Evolutionary conservation across 164 flowering plant species (phyloP).

Genomic region (Cinnamomum chago): DNA sequence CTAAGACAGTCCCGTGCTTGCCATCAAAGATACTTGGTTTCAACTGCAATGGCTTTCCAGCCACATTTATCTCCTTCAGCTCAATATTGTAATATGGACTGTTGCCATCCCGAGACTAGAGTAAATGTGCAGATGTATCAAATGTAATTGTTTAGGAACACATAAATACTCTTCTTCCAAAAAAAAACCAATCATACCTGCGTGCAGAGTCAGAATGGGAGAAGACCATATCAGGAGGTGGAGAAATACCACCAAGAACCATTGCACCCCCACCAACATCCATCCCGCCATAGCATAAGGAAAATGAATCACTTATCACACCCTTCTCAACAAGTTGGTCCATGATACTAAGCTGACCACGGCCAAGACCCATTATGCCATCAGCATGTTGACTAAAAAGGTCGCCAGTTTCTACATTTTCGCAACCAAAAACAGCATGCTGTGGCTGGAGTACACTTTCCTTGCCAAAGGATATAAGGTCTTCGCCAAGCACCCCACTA

Average conservation of each 20-base stretch:
- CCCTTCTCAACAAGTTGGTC: conserved; percentile 93
- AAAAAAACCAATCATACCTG: conserved; percentile 58
- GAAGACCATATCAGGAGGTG: conserved; percentile 81
- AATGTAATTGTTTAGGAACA: conserved; percentile 37
- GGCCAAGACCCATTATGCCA: conserved; percentile 97
- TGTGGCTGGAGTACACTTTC: conserved; percentile 79
- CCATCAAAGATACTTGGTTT: conserved; percentile 75
- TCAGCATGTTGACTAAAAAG: conserved; percentile 95
- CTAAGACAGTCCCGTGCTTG: conserved; percentile 89
- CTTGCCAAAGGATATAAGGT: conserved; percentile 79
- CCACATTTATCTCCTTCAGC: conserved; percentile 90
- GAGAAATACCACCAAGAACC: conserved; percentile 85
- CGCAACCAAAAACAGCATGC: conserved; percentile 95
- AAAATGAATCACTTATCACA: conserved; percentile 89
- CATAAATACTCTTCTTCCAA: not conserved
- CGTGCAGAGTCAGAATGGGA: conserved; percentile 70
- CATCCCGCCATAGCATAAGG: conserved; percentile 98
- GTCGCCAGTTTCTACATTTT: conserved; percentile 92
- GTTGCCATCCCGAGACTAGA: conserved; percentile 98
- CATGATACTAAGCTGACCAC: conserved; percentile 86
- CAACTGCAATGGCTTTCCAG: conserved; percentile 68
- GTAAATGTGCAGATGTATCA: conserved; percentile 92
- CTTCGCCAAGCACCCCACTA: conserved; percentile 94
- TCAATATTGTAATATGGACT: conserved; percentile 98
- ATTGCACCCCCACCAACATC: conserved; percentile 95